Evolutionary conservation across 305 asterid species (phyloP).

Genomic region (Fraxinus xanthoxyloides): DNA sequence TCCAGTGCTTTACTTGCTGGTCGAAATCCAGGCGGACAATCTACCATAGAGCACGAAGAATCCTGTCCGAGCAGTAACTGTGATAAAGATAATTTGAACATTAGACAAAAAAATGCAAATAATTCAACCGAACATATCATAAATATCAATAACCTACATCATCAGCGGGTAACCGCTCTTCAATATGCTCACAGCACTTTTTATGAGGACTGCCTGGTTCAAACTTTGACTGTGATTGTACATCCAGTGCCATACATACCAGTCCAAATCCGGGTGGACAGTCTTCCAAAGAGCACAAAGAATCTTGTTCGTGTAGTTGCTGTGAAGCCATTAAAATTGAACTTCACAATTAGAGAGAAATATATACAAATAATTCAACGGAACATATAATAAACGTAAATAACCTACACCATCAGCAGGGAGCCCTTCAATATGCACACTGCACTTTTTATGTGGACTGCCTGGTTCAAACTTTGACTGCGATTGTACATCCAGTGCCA

Average conservation of each 20-base stretch:
- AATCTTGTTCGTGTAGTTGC: conserved; percentile 43
- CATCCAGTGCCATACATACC: conserved; percentile 32
- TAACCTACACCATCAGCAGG: conserved; percentile 49
- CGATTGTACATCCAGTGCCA: conserved; percentile 33
- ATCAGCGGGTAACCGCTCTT: conserved; percentile 37
- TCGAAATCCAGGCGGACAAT: conserved; percentile 85
- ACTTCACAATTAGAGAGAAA: conserved; percentile 22
- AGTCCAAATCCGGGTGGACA: conserved; percentile 85
- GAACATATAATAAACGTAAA: conserved; percentile 16
- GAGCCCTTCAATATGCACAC: conserved; percentile 33
- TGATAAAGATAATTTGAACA: conserved; percentile 21
- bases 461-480: conserved; percentile 19
- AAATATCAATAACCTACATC: conserved; percentile 39
- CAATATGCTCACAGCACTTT: conserved; percentile 24
- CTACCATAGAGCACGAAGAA: conserved; percentile 42
- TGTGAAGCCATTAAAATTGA: conserved; percentile 37
- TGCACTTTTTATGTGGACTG: neutral
- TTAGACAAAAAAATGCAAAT: conserved; percentile 28
- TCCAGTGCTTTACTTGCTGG: conserved; percentile 34
- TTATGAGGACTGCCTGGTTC: neutral
- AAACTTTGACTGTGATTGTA: conserved; percentile 28
- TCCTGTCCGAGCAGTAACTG: conserved; percentile 47
- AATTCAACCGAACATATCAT: conserved; percentile 11
- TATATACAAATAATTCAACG: conserved; percentile 14
- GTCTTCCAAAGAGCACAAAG: conserved; percentile 46